Evolutionary conservation across 2,329 filamentous ascomycete genomes (phyloP).

Genomic region (Lanzia echinophila): DNA sequence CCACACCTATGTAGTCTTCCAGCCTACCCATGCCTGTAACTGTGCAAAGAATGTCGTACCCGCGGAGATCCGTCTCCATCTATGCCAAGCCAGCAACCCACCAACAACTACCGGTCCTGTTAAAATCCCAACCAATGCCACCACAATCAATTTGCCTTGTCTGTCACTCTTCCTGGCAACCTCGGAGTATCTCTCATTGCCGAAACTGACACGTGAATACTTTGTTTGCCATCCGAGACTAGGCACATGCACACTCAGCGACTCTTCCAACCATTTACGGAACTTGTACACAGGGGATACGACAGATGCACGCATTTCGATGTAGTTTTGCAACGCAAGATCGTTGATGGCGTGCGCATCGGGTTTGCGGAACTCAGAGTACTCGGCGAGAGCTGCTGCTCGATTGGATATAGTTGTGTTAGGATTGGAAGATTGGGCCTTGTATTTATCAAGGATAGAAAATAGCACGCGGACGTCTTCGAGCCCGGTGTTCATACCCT

Average conservation of each 20-base stretch:
- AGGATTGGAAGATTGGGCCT: slow-evolving; percentile 26
- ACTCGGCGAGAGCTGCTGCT: slow-evolving; percentile 66
- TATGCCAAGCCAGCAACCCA: slow-evolving; percentile 14
- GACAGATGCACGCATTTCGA: slow-evolving; percentile 87
- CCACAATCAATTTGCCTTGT: slow-evolving; percentile 45
- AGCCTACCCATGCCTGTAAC: background rate
- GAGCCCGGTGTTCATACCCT: slow-evolving; percentile 94
- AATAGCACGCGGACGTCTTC: slow-evolving; percentile 92
- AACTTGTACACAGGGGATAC: slow-evolving; percentile 69
- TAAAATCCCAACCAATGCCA: slow-evolving; percentile 16
- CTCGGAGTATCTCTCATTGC: slow-evolving; percentile 84
- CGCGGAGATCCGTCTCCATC: slow-evolving; percentile 9
- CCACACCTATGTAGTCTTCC: background rate
- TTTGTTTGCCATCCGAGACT: slow-evolving; percentile 82
- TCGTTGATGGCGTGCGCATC: slow-evolving; percentile 91
- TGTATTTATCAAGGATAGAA: slow-evolving; percentile 63
- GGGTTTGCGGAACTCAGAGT: slow-evolving; percentile 64
- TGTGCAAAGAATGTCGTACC: background rate
- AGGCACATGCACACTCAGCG: slow-evolving; percentile 68
- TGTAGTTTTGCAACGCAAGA: slow-evolving; percentile 82
- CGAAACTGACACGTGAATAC: slow-evolving; percentile 88
- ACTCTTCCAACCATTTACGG: slow-evolving; percentile 83
- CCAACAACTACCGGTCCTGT: slow-evolving; percentile 18
- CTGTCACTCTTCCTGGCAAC: slow-evolving; percentile 63
- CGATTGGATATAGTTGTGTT: slow-evolving; percentile 46